Base-by-base conservation (phyloP, 495 filamentous ascomycete species). In the Pyrenopolyporus hunteri region DNA sequence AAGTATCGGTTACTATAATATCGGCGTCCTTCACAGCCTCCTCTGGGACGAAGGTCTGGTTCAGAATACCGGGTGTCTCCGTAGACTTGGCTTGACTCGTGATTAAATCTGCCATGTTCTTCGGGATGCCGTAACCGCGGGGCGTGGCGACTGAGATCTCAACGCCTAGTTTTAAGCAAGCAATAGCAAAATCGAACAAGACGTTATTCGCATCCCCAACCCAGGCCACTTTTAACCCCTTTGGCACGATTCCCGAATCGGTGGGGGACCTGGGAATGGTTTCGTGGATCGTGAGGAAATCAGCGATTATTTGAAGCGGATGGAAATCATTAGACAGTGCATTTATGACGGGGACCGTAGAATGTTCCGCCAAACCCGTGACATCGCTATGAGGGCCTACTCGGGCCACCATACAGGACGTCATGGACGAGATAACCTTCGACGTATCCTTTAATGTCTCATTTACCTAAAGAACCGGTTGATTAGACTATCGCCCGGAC, bases 151-250 rank as follows among this genome's bases (percentile, higher is more conserved):
- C 90, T 2, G 87, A 75, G 46, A 98, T 78, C 62, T 95, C 80
- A 16, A 96, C 85, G 36, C 94, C 94, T 58, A 93, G 84, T 76
- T 97, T 98, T 50, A 84, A 74, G 44, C 89, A 91, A 22, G 80
- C 92, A 52, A 91, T 94, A 6, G 91, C 90, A 29, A 98, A 79
- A 72, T 98, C 94, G 71, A 90, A 97, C 19, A 97, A 84, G 16
- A 98, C 93, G 65, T 98, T 98, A 76, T 97, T 98, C 13, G 92
- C 89, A 68, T 98, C 94, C 36, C 94, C 94, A 17, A 98, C 80
- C 94, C 94, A 98, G 4, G 94, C 93, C 54, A 98, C 84, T 73
- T 93, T 95, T 59, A 94, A 71, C 3, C 90, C 89, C 62, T 92
- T 85, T 4, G 95, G 76, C 2, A 91, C 89, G 19, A 95, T 78